Evolutionary conservation across 2,329 filamentous ascomycete species (phyloP), one percentile per base, ranked within the genome.

Genomic region (Biscogniauxia sp.): DNA sequence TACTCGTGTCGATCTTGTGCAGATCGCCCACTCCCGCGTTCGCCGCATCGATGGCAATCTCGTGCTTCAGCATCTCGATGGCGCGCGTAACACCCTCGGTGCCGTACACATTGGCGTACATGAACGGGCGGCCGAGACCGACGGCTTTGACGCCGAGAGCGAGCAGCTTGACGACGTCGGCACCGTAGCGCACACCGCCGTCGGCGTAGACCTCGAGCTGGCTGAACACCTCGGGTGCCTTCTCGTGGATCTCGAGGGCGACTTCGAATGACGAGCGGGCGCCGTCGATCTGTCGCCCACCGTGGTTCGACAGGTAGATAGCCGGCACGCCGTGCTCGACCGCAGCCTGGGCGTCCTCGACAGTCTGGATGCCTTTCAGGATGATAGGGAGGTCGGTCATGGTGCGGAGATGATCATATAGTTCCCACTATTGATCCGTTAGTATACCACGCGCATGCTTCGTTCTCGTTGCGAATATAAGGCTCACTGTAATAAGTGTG

Each of bases 21-120:
- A 74, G 37, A 51, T 72, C 67, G 9, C 62, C 57, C 11, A 74
- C 55, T 5, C 72, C 73, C 17, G 68, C 57, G 41, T 73, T 72
- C 37, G 70, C 68, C 9, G 68, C 71, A 55, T 74, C 72, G 20
- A 66, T 63, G 4, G 62, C 59, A 51, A 82, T 69, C 71, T 82
- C 79, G 55, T 74, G 69, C 73, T 79, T 81, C 59, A 82, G 69
- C 4, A 82, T 72, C 19, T 76, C 63, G 54, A 80, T 76, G 1
- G 73, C 75, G 62, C 72, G 74, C 57, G 68, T 65, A 0, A 83
- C 80, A 37, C 81, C 80, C 4, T 74, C 72, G 28, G 71, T 69
- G 5, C 80, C 81, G 62, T 78, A 83, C 19, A 77, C 70, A 64
- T 82, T 82, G 17, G 78, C 75, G 65, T 75, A 83, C 78, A 83